phyloP scores from a whole-genome alignment of 306 rosid species.

The Malus asiatica region DNA sequence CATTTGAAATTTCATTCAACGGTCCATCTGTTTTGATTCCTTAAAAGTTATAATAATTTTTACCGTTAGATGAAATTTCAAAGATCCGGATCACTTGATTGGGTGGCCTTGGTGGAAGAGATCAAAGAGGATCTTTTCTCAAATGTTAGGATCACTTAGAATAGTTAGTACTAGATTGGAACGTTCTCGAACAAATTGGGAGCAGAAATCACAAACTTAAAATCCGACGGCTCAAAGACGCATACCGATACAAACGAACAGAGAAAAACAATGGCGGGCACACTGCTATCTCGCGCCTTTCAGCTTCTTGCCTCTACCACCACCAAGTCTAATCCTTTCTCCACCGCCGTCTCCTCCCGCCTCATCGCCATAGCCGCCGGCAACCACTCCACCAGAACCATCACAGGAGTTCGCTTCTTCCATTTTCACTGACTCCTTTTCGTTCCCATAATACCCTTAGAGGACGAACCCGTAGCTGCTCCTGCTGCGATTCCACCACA shows the following conservation, averaged over 20 bases:
- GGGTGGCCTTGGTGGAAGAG: rapidly evolving
- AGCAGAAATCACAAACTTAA: not conserved
- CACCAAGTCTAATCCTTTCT: not conserved
- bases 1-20: too few relatives aligned
- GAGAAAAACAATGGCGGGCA: not conserved
- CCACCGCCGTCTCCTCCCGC: not conserved
- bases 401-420: not conserved
- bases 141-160: too few relatives aligned
- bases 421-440: not conserved
- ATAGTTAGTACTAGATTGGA: not conserved
- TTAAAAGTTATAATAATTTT: too few relatives aligned
- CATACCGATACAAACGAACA: not conserved
- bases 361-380: not conserved
- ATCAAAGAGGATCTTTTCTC: too few relatives aligned
- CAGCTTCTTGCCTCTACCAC: not conserved
- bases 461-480: not conserved
- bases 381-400: not conserved
- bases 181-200: not conserved
- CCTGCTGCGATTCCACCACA: not conserved
- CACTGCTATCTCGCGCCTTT: not conserved
- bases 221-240: not conserved
- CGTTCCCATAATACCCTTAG: not conserved
- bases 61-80: too few relatives aligned
- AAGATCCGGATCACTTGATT: rapidly evolving
- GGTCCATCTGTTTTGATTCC: rapidly evolving